A percentile compares a stretch with the other conserved stretches of the same genome.
Evolutionary conservation across 2,329 filamentous ascomycete species (phyloP).

Genomic region (Byssothecium circinans): DNA sequence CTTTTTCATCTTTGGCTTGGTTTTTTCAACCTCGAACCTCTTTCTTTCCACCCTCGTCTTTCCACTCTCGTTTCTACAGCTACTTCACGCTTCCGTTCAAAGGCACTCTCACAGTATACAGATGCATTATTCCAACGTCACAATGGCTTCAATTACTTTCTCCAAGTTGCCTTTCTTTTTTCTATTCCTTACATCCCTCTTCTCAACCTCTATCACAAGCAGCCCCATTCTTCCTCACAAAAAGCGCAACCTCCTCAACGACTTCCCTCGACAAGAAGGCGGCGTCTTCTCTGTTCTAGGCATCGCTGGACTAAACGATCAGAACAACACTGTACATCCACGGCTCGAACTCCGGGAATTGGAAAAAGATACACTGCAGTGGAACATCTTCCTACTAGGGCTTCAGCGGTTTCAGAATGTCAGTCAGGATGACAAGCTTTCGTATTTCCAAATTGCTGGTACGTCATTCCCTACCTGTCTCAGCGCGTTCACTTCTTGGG

Average conservation of each 20-base stretch:
- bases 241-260: not conserved
- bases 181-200: too few species aligned
- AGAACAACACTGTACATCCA: conserved; percentile 31
- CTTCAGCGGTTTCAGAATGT: conserved; percentile 70
- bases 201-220: too few species aligned
- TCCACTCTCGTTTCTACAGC: too few species aligned
- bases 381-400: conserved; percentile 75
- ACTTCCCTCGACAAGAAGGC: conserved; percentile 1
- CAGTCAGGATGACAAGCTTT: conserved; percentile 64
- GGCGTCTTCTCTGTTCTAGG: conserved; percentile 24
- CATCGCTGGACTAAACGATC: conserved; percentile 16
- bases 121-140: too few species aligned
- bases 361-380: conserved; percentile 61
- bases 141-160: too few species aligned
- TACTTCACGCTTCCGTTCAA: too few species aligned
- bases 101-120: too few species aligned
- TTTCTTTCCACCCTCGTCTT: too few species aligned
- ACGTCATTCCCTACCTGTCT: conserved; percentile 23
- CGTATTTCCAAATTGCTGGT: conserved; percentile 79
- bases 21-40: too few species aligned
- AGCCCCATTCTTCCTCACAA: not conserved
- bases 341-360: conserved; percentile 70
- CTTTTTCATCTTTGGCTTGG: too few species aligned
- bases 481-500: not conserved
- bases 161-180: too few species aligned